A percentile compares a stretch with the other conserved stretches of the same genome.
Evolutionary conservation across 257 asterid genomes (phyloP).

Genomic region (Rauvolfia tetraphylla): DNA sequence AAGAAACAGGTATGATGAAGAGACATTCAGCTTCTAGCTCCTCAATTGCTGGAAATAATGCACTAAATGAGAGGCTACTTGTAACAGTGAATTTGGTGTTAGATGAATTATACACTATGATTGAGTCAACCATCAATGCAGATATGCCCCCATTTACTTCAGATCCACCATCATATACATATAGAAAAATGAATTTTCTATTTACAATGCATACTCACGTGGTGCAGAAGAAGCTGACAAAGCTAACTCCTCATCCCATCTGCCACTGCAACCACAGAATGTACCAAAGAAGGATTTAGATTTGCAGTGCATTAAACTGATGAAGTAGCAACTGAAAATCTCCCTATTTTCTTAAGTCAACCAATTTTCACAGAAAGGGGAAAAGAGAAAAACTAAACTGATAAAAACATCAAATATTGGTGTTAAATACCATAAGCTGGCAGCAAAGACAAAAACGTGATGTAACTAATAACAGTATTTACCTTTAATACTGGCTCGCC

Average conservation of each 20-base stretch:
- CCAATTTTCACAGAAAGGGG: neutral
- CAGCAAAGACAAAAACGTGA: neutral
- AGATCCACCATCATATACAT: neutral
- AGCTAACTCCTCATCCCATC: slow-evolving; percentile 63
- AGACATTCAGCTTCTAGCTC: neutral
- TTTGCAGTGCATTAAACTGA: neutral
- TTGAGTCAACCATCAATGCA: neutral
- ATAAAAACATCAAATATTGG: neutral
- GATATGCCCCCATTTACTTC: neutral
- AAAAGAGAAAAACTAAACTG: neutral
- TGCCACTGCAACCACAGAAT: slow-evolving; percentile 73
- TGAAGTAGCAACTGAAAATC: neutral
- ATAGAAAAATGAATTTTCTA: neutral
- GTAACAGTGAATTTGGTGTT: neutral
- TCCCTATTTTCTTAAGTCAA: neutral
- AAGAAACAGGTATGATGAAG: neutral
- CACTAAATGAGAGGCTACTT: neutral
- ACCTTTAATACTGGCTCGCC: slow-evolving; percentile 94
- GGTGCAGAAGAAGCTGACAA: slow-evolving; percentile 14
- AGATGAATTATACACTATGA: neutral
- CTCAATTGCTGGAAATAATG: neutral
- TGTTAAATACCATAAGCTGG: neutral
- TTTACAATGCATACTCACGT: slow-evolving; percentile 34
- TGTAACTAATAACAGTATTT: slow-evolving; percentile 2
- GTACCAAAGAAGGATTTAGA: slow-evolving; percentile 15